A percentile compares a stretch with the other conserved stretches of the same genome.
Conservation (phyloP, 805 yeast genomes). For the Saturnispora halmiae region DNA sequence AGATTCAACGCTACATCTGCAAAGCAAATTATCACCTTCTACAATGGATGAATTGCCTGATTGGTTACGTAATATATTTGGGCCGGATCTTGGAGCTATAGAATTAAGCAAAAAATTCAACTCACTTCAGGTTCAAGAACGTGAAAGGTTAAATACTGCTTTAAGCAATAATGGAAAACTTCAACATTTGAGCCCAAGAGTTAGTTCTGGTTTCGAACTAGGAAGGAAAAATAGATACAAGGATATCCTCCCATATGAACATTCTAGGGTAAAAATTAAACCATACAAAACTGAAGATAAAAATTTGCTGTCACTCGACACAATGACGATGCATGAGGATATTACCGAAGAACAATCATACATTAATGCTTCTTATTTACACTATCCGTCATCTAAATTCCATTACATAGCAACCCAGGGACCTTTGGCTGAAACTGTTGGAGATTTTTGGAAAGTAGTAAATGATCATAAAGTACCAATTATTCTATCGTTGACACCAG, state of each 20-base stretch:
- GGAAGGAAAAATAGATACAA: slow-evolving; percentile 80
- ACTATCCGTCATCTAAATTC: slow-evolving; percentile 30
- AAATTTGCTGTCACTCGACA: slow-evolving; percentile 3
- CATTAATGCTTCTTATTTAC: slow-evolving; percentile 78
- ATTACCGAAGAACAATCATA: slow-evolving; percentile 40
- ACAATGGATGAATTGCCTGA: slow-evolving; percentile 33
- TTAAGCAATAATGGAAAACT: slow-evolving; percentile 15
- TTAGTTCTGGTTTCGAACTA: slow-evolving; percentile 71
- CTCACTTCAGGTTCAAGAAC: slow-evolving; percentile 60
- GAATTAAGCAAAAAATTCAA: slow-evolving; percentile 47
- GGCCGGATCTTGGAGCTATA: slow-evolving; percentile 31
- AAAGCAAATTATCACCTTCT: slow-evolving; percentile 17
- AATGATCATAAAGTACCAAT: slow-evolving; percentile 54
- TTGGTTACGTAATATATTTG: slow-evolving; percentile 42
- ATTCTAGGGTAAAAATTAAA: slow-evolving; percentile 62
- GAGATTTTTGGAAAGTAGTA: slow-evolving; percentile 79
- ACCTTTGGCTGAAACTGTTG: slow-evolving; percentile 63
- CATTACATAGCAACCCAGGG: slow-evolving; percentile 86
- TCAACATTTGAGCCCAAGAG: slow-evolving; percentile 30
- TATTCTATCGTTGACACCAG: slow-evolving; percentile 67
- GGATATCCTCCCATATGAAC: slow-evolving; percentile 82
- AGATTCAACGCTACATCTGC: slow-evolving; percentile 23
- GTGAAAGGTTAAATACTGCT: slow-evolving; percentile 48
- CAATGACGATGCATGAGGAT: slow-evolving; percentile 14
- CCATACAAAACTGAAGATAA: slow-evolving; percentile 11